A percentile compares a stretch with the other conserved stretches of the same genome.
phyloP scores from a whole-genome alignment of 1,284 basidiomycete genomes.

The Trichosporon sp. region DNA sequence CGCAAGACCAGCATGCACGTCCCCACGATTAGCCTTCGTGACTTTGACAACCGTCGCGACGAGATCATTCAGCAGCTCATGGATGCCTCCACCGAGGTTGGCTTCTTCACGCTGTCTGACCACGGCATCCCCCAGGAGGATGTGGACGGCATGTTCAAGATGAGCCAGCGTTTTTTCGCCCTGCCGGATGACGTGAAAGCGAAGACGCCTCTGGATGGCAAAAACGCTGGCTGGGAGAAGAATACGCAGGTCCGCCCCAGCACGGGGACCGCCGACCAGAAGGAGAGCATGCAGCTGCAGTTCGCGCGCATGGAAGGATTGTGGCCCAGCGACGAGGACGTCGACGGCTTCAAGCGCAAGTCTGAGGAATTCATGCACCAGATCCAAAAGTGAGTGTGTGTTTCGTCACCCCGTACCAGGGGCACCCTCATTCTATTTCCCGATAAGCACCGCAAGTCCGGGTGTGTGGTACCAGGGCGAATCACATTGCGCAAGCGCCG shows the following conservation, averaged over 20 bases:
- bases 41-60: conserved; percentile 40
- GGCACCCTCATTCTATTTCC: neutral
- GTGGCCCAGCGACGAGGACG: conserved; percentile 39
- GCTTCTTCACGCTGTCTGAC: conserved; percentile 36
- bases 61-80: conserved; percentile 42
- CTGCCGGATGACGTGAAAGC: conserved; percentile 29
- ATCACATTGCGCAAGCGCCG: neutral
- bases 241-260: conserved; percentile 31
- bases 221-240: conserved; percentile 35
- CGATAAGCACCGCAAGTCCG: conserved; percentile 2
- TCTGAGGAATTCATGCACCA: conserved; percentile 41
- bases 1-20: conserved; percentile 29
- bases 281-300: conserved; percentile 35
- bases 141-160: conserved; percentile 27
- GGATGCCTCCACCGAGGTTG: conserved; percentile 41
- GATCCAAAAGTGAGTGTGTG: conserved; percentile 35
- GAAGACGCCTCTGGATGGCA: conserved; percentile 29
- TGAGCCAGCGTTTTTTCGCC: conserved; percentile 28
- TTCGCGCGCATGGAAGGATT: conserved; percentile 46
- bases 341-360: conserved; percentile 29
- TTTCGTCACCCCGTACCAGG: no score
- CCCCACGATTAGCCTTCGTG: conserved; percentile 43
- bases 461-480: neutral
- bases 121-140: conserved; percentile 29
- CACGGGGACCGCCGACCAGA: conserved; percentile 32